These are phyloP conservation scores for Albugo laibachii DNA, from an alignment of 352 stramenopile genomes.

Conservation along the genomic window DNA sequence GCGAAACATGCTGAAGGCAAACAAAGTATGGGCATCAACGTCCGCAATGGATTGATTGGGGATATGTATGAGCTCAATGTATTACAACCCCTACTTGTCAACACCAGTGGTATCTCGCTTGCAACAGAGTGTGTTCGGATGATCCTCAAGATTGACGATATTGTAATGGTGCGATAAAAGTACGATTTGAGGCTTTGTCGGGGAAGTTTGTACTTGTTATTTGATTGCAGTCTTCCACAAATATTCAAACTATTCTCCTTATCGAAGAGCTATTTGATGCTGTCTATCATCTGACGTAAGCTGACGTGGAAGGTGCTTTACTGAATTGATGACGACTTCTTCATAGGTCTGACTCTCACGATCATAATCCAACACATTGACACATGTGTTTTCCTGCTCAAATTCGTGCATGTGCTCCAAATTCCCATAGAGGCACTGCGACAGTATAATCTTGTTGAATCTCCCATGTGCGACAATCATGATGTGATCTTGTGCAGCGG, in stretches of 20 bases:
- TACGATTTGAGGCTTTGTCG: no score
- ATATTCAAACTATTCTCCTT: no score
- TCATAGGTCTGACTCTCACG: conserved; percentile 24
- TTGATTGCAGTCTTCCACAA: no score
- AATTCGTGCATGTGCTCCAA: conserved; percentile 42
- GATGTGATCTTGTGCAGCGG: conserved; percentile 27
- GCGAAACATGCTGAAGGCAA: conserved; percentile 86
- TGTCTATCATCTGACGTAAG: no score
- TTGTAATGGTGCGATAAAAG: conserved; percentile 90
- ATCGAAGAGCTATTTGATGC: no score
- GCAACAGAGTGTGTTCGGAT: conserved; percentile 98
- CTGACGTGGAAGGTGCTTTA: neutral
- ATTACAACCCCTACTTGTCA: conserved; percentile 97
- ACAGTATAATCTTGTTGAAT: conserved; percentile 70
- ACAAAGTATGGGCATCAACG: conserved; percentile 91
- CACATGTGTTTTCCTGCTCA: conserved; percentile 67
- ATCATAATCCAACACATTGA: conserved; percentile 72
- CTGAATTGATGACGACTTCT: conserved; percentile 37
- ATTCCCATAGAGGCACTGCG: conserved; percentile 29
- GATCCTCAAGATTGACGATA: conserved; percentile 99
- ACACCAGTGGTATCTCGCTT: conserved; percentile 92
- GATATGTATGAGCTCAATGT: conserved; percentile 99
- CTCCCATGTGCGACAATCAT: conserved; percentile 62
- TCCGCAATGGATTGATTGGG: conserved; percentile 88
- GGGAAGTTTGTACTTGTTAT: no score